Percentiles rank a stretch among this genome's conserved stretches.
Conservation (phyloP, 225 moss, liverwort and hornwort genomes). For the Marchantia polymorpha region DNA sequence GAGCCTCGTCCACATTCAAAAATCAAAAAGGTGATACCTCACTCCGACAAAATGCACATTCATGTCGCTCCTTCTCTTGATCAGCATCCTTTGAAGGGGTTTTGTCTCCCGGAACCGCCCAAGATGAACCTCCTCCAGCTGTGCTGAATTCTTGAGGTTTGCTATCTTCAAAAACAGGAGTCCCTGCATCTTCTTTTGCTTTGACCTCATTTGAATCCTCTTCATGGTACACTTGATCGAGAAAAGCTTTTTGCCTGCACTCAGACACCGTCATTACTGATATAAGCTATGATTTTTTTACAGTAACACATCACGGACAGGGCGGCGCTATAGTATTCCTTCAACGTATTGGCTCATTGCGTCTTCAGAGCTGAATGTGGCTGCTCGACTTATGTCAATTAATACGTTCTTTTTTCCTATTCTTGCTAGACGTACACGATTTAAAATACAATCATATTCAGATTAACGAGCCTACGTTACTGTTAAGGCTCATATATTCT, state of each 20-base stretch:
- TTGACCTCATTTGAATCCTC: conserved; percentile 28
- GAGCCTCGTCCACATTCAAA: not conserved
- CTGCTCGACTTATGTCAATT: no score
- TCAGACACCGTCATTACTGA: not conserved
- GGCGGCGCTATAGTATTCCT: no score
- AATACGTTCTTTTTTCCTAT: no score
- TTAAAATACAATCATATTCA: no score
- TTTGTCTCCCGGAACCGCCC: conserved; percentile 27
- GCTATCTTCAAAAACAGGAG: conserved; percentile 19
- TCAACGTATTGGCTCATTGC: no score
- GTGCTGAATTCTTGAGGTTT: not conserved
- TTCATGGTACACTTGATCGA: conserved; percentile 52
- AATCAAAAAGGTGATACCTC: conserved; percentile 42
- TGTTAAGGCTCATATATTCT: no score
- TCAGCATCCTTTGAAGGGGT: conserved; percentile 29
- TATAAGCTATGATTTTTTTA: not conserved
- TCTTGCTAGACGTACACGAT: no score
- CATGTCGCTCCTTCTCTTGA: conserved; percentile 44
- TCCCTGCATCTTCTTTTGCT: conserved; percentile 29
- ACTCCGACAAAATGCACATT: conserved; percentile 89
- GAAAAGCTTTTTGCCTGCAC: conserved; percentile 81
- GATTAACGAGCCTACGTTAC: no score
- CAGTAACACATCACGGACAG: no score
- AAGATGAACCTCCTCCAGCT: not conserved
- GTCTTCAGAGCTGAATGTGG: no score